Percentiles rank a stretch among this genome's conserved stretches.
Conservation (phyloP, 179 eudicot genomes). For the Spergularia azorica region DNA sequence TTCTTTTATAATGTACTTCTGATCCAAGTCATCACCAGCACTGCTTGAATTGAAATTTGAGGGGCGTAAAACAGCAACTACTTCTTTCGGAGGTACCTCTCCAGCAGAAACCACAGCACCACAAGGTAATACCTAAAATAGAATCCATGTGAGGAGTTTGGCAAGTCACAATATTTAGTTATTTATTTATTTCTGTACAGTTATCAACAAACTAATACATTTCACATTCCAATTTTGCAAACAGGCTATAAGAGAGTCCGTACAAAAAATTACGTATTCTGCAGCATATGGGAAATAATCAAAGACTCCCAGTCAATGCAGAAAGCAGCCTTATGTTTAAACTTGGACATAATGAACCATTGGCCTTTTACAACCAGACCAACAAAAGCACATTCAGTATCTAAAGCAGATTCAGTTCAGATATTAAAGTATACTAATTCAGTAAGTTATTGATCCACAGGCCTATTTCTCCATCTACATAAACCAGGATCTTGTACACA, state of each 20-base stretch:
- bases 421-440: too few species aligned
- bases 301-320: not conserved
- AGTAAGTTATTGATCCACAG: too few species aligned
- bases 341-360: too few species aligned
- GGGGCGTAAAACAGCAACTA: constrained; percentile 70
- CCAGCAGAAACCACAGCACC: constrained; percentile 45
- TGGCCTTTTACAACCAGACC: too few species aligned
- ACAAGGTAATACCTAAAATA: constrained; percentile 49
- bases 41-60: constrained; percentile 30
- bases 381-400: too few species aligned
- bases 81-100: constrained; percentile 46
- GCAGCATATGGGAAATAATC: not conserved
- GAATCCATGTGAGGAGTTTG: not conserved
- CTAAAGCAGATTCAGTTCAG: too few species aligned
- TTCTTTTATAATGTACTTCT: constrained; percentile 53
- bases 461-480: not conserved
- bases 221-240: not conserved
- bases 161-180: not conserved
- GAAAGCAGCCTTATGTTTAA: not conserved
- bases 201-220: not conserved
- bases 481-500: too few species aligned
- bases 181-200: not conserved
- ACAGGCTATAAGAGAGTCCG: not conserved
- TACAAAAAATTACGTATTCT: not conserved
- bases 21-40: constrained; percentile 38